These are phyloP conservation scores for Eucalyptus virginea DNA, from an alignment of 345 rosid genomes.

Conservation along the genomic window DNA sequence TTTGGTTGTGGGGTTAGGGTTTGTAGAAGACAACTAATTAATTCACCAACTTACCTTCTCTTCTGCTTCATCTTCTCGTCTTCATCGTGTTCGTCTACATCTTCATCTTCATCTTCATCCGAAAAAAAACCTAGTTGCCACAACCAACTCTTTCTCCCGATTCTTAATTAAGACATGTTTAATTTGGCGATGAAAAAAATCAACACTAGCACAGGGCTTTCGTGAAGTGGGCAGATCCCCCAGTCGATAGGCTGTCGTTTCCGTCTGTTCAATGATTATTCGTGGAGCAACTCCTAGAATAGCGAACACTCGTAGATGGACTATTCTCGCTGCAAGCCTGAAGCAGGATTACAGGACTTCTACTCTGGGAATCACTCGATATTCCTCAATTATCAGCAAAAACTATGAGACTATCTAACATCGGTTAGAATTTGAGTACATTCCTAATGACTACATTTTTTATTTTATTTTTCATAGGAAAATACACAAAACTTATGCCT, in stretches of 20 bases:
- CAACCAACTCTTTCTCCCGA: neutral
- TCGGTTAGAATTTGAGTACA: neutral
- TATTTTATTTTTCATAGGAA: neutral
- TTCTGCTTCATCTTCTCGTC: too few species aligned
- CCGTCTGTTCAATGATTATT: neutral
- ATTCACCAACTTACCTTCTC: too few species aligned
- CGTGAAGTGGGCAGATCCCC: neutral
- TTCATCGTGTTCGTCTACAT: too few species aligned
- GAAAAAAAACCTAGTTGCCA: neutral
- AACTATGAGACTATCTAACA: neutral
- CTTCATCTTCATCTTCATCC: neutral
- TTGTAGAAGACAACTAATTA: too few species aligned
- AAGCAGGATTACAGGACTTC: neutral
- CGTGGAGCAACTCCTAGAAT: neutral
- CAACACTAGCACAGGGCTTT: neutral
- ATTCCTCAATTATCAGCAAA: neutral
- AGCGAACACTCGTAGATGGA: neutral
- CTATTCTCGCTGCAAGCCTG: neutral
- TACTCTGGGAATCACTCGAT: neutral
- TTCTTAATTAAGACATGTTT: neutral
- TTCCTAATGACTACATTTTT: neutral
- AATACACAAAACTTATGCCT: neutral
- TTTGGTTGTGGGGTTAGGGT: neutral
- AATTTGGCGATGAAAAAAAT: neutral
- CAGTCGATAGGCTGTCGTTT: neutral